Evolutionary conservation across 1,284 basidiomycete genomes (phyloP), one percentile per base, ranked within the genome.

Genomic region (Termitomyces sp.): DNA sequence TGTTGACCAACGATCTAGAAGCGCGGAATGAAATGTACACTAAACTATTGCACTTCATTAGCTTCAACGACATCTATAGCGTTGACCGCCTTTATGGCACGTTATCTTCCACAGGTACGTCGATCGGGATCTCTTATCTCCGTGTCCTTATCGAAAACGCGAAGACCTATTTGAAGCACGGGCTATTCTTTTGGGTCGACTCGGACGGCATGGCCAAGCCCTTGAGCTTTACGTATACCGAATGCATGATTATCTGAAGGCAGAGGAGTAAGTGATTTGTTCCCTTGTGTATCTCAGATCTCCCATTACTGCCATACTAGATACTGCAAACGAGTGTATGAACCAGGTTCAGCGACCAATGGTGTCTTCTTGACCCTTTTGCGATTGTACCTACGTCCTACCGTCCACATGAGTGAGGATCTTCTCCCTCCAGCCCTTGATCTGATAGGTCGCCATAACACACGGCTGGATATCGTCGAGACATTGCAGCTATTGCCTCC

Each of bases 161-260:
- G 6, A 64, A 88, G 92, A 92, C 61, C 75, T 94, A 48, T 91
- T 82, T 56, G 91, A 96, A 67, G 92, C 92, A 1, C 84, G 94
- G 38, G 96, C 97, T 0, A 83, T 96, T 53, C 77, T 99, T 3
- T 76, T 98, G 3, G 97, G 96, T 2, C 82, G 90, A 19, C 78
- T 98, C 57, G 93, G 92, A 0, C 85, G 92, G 56, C 94, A 99
- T 64, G 92, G 96, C 62, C 91, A 88, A 57, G 96, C 96, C 0
- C 80, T 99, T 24, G 88, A 92, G 65, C 83, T 97, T 26, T 98
- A 98, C 68, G 94, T 95, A 1, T 89, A 96, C 65, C 83, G 84
- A 43, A 75, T 98, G 28, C 78, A 85, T 34, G 90, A 96, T 66
- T 90, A 88, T 67, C 60, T 72, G 12, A 91, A 91, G 57, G 97